Evolutionary conservation across 768 basidiomycete species (phyloP).

Genomic region (Amanita pallidorosea): DNA sequence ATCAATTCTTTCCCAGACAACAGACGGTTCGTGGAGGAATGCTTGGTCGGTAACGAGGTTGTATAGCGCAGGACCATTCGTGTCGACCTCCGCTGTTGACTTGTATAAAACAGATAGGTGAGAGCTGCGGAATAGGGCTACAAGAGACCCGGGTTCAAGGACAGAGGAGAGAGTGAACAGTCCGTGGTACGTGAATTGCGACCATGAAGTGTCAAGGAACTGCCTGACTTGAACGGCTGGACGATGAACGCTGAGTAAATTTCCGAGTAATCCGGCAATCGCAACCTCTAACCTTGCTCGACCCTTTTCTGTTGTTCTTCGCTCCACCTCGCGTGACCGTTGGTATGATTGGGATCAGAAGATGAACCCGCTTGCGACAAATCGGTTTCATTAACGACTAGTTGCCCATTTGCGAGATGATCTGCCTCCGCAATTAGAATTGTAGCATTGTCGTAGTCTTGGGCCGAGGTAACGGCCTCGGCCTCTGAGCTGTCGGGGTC

Average conservation of each 20-base stretch:
- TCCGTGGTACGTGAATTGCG: conserved; percentile 84
- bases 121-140: conserved; percentile 86
- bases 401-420: conserved; percentile 50
- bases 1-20: conserved; percentile 88
- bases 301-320: conserved; percentile 53
- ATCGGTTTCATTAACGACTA: conserved; percentile 34
- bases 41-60: conserved; percentile 80
- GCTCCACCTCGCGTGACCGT: conserved; percentile 23
- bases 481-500: conserved; percentile 58
- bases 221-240: conserved; percentile 56
- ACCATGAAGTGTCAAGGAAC: conserved; percentile 62
- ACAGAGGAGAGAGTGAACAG: conserved; percentile 69
- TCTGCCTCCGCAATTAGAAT: conserved; percentile 74
- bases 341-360: conserved; percentile 14
- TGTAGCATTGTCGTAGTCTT: conserved; percentile 69
- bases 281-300: conserved; percentile 45
- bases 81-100: conserved; percentile 18
- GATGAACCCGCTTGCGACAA: conserved; percentile 9
- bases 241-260: background rate
- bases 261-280: background rate
- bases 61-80: conserved; percentile 40
- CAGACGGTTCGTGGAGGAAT: conserved; percentile 63
- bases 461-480: conserved; percentile 33
- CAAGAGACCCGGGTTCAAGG: conserved; percentile 41
- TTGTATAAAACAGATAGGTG: conserved; percentile 86